Conservation (phyloP, 2,329 filamentous ascomycete species). For the Diplocarpon rosae region DNA sequence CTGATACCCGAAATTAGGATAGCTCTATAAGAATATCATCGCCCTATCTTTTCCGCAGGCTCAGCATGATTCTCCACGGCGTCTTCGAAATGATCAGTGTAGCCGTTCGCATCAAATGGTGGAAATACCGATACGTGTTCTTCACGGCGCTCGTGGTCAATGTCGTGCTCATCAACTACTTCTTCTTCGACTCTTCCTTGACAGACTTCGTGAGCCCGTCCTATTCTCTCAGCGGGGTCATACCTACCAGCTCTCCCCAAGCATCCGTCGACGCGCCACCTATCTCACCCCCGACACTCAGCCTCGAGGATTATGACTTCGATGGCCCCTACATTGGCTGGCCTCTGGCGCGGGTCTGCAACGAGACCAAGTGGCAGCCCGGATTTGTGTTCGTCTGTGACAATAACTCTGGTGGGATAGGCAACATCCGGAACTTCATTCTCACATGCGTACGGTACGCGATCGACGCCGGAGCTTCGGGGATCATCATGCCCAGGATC, state of each 20-base stretch:
- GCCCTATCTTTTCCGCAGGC: not conserved
- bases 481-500: conserved; percentile 35
- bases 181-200: conserved; percentile 17
- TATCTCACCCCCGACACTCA: conserved; percentile 10
- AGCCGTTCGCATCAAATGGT: conserved; percentile 19
- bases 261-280: conserved; percentile 1
- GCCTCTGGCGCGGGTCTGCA: conserved; percentile 35
- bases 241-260: not conserved
- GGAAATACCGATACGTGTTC: conserved; percentile 19
- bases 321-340: conserved; percentile 30
- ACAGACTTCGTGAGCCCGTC: conserved; percentile 9
- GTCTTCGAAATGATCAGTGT: conserved; percentile 18
- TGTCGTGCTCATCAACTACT: conserved; percentile 18
- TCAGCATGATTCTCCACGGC: not conserved
- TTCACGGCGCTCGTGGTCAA: conserved; percentile 16
- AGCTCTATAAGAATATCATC: not conserved
- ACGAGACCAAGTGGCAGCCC: conserved; percentile 32
- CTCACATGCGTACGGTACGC: conserved; percentile 39
- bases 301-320: conserved; percentile 27
- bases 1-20: too few relatives aligned
- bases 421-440: conserved; percentile 40
- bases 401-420: conserved; percentile 40
- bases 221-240: not conserved
- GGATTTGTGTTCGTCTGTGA: conserved; percentile 38
- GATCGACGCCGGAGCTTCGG: conserved; percentile 37